These are phyloP conservation scores for Limtongia smithiae DNA, from an alignment of 805 yeast species.

Conservation along the genomic window DNA sequence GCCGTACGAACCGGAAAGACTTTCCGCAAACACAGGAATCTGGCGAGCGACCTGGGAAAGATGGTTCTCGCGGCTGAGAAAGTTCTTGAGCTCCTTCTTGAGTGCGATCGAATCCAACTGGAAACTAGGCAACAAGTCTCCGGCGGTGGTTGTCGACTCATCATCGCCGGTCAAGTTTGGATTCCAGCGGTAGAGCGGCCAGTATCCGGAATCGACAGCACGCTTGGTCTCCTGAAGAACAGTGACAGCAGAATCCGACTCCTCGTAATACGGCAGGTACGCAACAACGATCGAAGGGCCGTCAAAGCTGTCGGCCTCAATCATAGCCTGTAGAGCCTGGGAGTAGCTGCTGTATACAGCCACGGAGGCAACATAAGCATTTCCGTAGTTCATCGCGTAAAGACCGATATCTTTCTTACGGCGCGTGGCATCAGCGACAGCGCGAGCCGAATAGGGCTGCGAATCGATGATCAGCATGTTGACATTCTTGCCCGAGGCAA, in stretches of 20 bases:
- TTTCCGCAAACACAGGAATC: constrained; percentile 73
- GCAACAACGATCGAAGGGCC: constrained; percentile 94
- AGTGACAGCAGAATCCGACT: constrained; percentile 57
- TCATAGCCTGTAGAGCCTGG: constrained; percentile 80
- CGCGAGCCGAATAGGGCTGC: constrained; percentile 56
- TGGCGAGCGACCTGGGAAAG: constrained; percentile 68
- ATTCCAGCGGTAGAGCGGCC: constrained; percentile 90
- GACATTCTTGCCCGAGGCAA: constrained; percentile 69
- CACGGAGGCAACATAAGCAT: constrained; percentile 87
- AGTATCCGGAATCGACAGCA: constrained; percentile 91
- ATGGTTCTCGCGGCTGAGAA: constrained; percentile 86
- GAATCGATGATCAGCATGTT: constrained; percentile 86
- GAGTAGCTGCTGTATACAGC: constrained; percentile 93
- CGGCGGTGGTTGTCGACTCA: constrained; percentile 34
- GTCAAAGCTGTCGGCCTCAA: constrained; percentile 82
- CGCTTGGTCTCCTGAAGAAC: constrained; percentile 80
- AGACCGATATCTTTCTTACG: constrained; percentile 91
- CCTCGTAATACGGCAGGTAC: constrained; percentile 71
- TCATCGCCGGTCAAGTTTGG: constrained; percentile 51
- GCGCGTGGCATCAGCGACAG: constrained; percentile 31
- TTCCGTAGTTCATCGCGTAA: constrained; percentile 90
- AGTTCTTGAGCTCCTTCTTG: constrained; percentile 68
- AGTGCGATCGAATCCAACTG: constrained; percentile 80
- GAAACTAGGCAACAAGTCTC: constrained; percentile 49
- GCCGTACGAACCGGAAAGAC: constrained; percentile 60